phyloP scores from a whole-genome alignment of 2,329 filamentous ascomycete species.

The Neoscytalidium dimidiatum region DNA sequence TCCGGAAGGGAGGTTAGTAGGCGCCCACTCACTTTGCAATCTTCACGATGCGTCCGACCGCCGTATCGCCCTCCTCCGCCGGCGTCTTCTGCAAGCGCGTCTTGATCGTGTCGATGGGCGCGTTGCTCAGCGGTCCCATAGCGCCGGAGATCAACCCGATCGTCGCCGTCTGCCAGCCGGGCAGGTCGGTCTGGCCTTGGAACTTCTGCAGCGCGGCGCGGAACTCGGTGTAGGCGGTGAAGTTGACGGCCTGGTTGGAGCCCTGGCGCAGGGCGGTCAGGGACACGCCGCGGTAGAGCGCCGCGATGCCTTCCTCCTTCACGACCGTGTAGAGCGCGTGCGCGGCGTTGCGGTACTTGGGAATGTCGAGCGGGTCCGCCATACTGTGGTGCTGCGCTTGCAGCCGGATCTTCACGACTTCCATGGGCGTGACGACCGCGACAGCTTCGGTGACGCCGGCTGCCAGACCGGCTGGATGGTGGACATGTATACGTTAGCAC shows the following conservation, averaged over 20 bases:
- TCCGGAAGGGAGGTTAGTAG: neutral
- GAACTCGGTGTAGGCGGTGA: slow-evolving; percentile 95
- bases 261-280: slow-evolving; percentile 93
- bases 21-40: slow-evolving; percentile 62
- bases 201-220: slow-evolving; percentile 73
- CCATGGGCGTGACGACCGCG: slow-evolving; percentile 95
- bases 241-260: slow-evolving; percentile 93
- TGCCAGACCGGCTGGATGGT: slow-evolving; percentile 70
- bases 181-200: slow-evolving; percentile 74
- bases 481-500: neutral
- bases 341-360: slow-evolving; percentile 95
- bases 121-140: slow-evolving; percentile 94
- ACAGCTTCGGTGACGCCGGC: slow-evolving; percentile 97
- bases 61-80: slow-evolving; percentile 77
- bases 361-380: slow-evolving; percentile 92
- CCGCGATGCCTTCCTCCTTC: slow-evolving; percentile 83
- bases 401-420: slow-evolving; percentile 97
- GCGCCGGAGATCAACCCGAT: slow-evolving; percentile 91
- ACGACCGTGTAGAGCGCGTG: slow-evolving; percentile 83
- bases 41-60: slow-evolving; percentile 71
- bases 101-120: slow-evolving; percentile 99
- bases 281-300: slow-evolving; percentile 89
- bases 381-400: slow-evolving; percentile 98
- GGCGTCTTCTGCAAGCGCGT: slow-evolving; percentile 90
- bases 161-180: slow-evolving; percentile 84